Evolutionary conservation across 2,329 filamentous ascomycete species (phyloP).

Genomic region (Penicillium sp.): DNA sequence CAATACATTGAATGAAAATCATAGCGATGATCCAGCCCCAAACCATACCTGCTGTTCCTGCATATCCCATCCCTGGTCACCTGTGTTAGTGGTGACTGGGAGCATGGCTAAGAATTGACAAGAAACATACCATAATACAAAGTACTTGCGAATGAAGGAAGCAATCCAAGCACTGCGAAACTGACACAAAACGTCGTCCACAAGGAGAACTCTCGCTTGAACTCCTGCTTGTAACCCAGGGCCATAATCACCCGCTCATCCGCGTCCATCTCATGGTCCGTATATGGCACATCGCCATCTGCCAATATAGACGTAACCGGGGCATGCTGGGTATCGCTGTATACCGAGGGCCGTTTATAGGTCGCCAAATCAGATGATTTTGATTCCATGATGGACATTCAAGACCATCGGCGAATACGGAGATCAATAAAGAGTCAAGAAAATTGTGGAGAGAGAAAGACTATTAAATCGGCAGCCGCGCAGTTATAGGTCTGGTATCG

Average conservation of each 20-base stretch:
- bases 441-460: neutral
- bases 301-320: conserved; percentile 39
- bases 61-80: conserved; percentile 51
- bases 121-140: conserved; percentile 62
- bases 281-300: conserved; percentile 39
- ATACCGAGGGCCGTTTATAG: conserved; percentile 15
- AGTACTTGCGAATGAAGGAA: conserved; percentile 72
- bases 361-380: conserved; percentile 5
- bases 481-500: neutral
- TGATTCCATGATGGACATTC: conserved; percentile 10
- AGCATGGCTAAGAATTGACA: neutral
- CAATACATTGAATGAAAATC: conserved; percentile 70
- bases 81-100: neutral
- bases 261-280: conserved; percentile 36
- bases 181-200: conserved; percentile 75
- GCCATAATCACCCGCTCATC: conserved; percentile 47
- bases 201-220: conserved; percentile 70
- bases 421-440: neutral
- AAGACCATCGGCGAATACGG: neutral
- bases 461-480: neutral
- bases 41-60: conserved; percentile 64
- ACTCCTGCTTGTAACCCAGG: conserved; percentile 59
- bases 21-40: conserved; percentile 77
- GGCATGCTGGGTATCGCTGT: conserved; percentile 28
- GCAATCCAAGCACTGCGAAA: conserved; percentile 69